These are phyloP conservation scores for Pichia kluyveri DNA, from an alignment of 805 yeast species.

Conservation along the genomic window DNA sequence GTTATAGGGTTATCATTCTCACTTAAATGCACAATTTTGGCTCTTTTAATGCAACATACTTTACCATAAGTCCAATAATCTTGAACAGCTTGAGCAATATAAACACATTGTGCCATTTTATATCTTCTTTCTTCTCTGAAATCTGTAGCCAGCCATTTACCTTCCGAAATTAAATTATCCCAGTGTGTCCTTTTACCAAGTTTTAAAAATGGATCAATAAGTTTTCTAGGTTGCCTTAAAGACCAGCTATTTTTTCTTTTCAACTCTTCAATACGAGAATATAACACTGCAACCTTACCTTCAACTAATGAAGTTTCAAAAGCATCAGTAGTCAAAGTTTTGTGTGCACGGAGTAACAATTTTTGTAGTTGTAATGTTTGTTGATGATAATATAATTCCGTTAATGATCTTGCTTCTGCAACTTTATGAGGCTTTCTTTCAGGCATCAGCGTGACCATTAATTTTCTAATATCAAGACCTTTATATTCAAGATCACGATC, in stretches of 20 bases:
- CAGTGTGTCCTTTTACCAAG: slow-evolving; percentile 46
- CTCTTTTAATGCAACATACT: slow-evolving; percentile 51
- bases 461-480: slow-evolving; percentile 34
- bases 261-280: slow-evolving; percentile 85
- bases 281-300: slow-evolving; percentile 83
- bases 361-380: slow-evolving; percentile 82
- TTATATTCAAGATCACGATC: slow-evolving; percentile 26
- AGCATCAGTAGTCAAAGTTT: slow-evolving; percentile 74
- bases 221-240: slow-evolving; percentile 70
- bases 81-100: slow-evolving; percentile 60
- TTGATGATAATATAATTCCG: slow-evolving; percentile 79
- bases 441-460: slow-evolving; percentile 38
- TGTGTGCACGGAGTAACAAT: slow-evolving; percentile 76
- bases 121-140: slow-evolving; percentile 61
- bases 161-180: slow-evolving; percentile 69
- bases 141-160: slow-evolving; percentile 76
- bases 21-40: slow-evolving; percentile 25
- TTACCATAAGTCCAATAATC: slow-evolving; percentile 78
- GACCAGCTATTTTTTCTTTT: slow-evolving; percentile 88
- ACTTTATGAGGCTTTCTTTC: slow-evolving; percentile 45
- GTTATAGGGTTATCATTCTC: not conserved
- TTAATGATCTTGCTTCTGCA: slow-evolving; percentile 56
- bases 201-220: slow-evolving; percentile 51
- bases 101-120: slow-evolving; percentile 61
- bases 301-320: slow-evolving; percentile 81